A percentile compares a stretch with the other conserved stretches of the same genome.
Evolutionary conservation across 2,329 filamentous ascomycete genomes (phyloP).

Genomic region (Chrysosporium keratinophilum): DNA sequence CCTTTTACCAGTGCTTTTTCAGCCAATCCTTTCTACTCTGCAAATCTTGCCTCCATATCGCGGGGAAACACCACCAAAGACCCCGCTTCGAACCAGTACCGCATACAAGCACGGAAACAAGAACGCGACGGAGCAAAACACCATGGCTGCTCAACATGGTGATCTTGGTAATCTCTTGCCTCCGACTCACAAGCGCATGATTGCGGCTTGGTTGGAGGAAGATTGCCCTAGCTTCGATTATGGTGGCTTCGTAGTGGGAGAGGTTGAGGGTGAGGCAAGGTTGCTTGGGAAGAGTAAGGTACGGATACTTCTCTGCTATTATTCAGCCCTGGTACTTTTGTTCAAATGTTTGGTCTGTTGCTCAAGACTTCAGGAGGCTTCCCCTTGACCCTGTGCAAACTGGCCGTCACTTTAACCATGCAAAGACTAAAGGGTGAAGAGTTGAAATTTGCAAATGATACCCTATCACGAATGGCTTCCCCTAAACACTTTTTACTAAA

Average conservation of each 20-base stretch:
- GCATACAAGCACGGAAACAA: not conserved
- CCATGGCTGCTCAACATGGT: conserved; percentile 49
- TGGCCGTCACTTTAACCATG: no score
- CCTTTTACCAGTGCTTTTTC: no score
- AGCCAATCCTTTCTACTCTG: no score
- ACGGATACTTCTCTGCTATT: conserved; percentile 13
- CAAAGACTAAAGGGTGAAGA: no score
- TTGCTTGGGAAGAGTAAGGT: conserved; percentile 50
- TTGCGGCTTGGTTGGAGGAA: conserved; percentile 82
- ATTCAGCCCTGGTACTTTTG: not conserved
- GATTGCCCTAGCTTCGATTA: conserved; percentile 96
- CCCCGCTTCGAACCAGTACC: not conserved
- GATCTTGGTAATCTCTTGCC: conserved; percentile 66
- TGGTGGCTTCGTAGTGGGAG: conserved; percentile 88
- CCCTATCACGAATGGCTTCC: no score
- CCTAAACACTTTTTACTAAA: no score
- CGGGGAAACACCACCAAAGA: not conserved
- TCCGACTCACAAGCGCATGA: conserved; percentile 67
- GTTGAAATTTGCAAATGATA: no score
- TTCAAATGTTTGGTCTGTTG: not conserved
- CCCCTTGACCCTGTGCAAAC: no score
- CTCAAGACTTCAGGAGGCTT: not conserved
- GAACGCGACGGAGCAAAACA: not conserved
- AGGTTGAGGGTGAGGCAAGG: conserved; percentile 34
- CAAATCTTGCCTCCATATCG: no score